Evolutionary conservation across 2,329 filamentous ascomycete species (phyloP).

Genomic region (Phyllosticta citriasiana): DNA sequence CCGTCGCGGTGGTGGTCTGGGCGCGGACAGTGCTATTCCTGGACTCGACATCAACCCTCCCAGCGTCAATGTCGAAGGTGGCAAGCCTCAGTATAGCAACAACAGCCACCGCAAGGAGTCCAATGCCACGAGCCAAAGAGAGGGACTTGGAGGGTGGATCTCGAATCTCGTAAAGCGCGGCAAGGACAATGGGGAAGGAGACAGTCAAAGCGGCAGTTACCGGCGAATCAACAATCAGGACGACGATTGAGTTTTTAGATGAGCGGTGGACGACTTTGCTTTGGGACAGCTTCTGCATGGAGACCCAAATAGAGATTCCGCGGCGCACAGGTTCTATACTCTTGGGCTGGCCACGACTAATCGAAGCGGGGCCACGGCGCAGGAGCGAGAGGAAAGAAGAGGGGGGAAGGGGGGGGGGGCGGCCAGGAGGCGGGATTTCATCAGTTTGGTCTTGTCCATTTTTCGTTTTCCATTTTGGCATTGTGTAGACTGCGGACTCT

Average conservation of each 20-base stretch:
- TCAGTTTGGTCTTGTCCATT: neutral
- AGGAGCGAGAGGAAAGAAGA: neutral
- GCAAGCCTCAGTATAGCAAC: constrained; percentile 35
- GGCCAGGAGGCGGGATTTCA: neutral
- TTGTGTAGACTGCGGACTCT: neutral
- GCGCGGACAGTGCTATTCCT: constrained; percentile 61
- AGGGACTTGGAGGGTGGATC: constrained; percentile 61
- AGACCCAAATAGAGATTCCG: neutral
- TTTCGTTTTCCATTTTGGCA: neutral
- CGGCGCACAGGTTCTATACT: neutral
- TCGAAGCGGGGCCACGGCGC: neutral
- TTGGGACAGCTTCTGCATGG: neutral
- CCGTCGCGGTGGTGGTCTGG: constrained; percentile 39
- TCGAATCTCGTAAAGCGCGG: constrained; percentile 52
- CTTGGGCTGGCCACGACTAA: neutral
- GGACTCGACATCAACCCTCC: constrained; percentile 75
- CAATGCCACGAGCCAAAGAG: constrained; percentile 22
- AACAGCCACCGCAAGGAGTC: constrained; percentile 17
- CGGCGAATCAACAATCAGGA: constrained; percentile 35
- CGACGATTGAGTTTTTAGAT: constrained; percentile 15
- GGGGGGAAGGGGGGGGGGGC: no score
- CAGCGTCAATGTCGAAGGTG: constrained; percentile 43
- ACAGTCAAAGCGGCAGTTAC: constrained; percentile 35
- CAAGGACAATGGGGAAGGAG: constrained; percentile 36
- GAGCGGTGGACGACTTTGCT: neutral